These are phyloP conservation scores for Pterocarpus santalinus DNA, from an alignment of 306 rosid genomes.

Conservation along the genomic window DNA sequence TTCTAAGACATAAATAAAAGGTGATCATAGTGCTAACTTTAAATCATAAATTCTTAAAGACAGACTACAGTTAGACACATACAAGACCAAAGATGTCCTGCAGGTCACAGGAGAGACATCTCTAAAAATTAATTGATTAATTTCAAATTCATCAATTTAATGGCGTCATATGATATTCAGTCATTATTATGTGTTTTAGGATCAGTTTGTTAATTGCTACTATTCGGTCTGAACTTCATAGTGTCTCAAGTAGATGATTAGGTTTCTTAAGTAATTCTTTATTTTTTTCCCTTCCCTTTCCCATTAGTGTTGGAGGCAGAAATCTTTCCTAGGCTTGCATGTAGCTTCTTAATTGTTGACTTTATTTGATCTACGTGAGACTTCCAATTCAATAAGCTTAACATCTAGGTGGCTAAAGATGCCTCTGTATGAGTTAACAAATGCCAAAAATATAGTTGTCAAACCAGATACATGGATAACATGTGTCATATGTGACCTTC, in stretches of 20 bases:
- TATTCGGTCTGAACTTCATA: neutral
- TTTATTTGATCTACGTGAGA: too few relatives aligned
- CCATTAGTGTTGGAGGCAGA: too few relatives aligned
- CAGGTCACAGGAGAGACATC: neutral
- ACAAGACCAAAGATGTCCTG: neutral
- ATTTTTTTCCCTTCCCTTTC: neutral
- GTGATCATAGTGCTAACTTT: slow-evolving; percentile 13
- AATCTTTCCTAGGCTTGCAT: neutral
- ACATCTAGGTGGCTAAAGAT: too few relatives aligned
- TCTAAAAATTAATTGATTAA: neutral
- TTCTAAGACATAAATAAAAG: neutral
- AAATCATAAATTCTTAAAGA: neutral
- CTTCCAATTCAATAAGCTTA: too few relatives aligned
- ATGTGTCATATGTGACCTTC: neutral
- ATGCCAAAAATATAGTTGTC: too few relatives aligned
- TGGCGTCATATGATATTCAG: neutral
- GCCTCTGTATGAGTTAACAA: too few relatives aligned
- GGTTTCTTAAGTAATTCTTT: neutral
- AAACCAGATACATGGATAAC: neutral
- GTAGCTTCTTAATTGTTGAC: neutral
- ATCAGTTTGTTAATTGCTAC: neutral
- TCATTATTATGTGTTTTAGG: neutral
- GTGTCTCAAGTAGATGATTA: neutral
- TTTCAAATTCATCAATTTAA: slow-evolving; percentile 8
- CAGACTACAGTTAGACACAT: neutral